Conservation (phyloP, 1,139 yeast genomes). For the Cylindricascospora bacillispora region DNA sequence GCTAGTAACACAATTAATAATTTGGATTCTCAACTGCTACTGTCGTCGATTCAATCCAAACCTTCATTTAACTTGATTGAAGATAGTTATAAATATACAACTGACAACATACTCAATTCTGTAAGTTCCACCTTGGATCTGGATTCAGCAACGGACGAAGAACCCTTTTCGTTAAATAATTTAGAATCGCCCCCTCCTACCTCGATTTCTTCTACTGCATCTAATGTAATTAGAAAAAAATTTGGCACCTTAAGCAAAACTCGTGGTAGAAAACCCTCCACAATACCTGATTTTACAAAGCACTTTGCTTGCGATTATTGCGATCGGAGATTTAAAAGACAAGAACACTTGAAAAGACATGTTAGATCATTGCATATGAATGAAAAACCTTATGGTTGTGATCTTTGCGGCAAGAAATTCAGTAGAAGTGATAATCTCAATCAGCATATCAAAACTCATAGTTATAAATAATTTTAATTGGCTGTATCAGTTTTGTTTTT, state of each 20-base stretch:
- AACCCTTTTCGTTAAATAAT: background rate
- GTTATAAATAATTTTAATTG: too few species aligned
- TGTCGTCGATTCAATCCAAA: background rate
- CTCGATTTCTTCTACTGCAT: background rate
- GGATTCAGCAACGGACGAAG: background rate
- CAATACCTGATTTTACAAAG: constrained; percentile 20
- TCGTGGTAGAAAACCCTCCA: constrained; percentile 10
- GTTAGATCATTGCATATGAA: constrained; percentile 58
- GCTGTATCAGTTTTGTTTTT: too few species aligned
- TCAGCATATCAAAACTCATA: constrained; percentile 62
- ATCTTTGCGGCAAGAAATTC: constrained; percentile 56
- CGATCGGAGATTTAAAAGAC: constrained; percentile 53
- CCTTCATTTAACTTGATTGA: too few species aligned
- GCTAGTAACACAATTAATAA: too few species aligned
- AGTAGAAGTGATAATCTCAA: constrained; percentile 62
- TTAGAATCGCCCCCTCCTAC: background rate
- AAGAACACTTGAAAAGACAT: constrained; percentile 65
- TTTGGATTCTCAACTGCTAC: too few species aligned
- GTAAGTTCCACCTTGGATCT: background rate
- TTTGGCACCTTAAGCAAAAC: constrained; percentile 6
- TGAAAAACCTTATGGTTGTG: constrained; percentile 62
- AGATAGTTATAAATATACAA: too few species aligned
- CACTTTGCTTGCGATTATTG: constrained; percentile 32
- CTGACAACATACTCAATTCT: background rate
- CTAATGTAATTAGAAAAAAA: constrained; percentile 2